Percentiles rank a stretch among this genome's conserved stretches.
Evolutionary conservation across 148 eudicot genomes (phyloP).

Genomic region (Pharnaceum exiguum): DNA sequence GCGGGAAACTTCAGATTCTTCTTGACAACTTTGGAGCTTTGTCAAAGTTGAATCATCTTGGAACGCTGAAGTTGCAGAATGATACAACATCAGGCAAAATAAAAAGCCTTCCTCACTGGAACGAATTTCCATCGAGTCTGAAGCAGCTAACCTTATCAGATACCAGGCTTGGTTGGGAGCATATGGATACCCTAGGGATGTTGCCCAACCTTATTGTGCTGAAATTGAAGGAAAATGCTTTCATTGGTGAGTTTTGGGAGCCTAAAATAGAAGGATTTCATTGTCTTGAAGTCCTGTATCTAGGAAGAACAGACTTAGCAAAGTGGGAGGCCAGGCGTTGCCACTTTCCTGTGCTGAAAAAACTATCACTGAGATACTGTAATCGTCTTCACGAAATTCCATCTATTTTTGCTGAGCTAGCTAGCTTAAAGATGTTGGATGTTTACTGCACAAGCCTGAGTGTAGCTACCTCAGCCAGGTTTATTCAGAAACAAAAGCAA

Average conservation of each 20-base stretch:
- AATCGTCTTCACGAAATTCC: neutral
- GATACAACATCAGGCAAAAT: neutral
- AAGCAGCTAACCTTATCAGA: conserved; percentile 3
- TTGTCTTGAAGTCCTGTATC: conserved; percentile 9
- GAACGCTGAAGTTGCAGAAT: conserved; percentile 6
- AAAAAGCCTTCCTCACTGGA: neutral
- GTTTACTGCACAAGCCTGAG: neutral
- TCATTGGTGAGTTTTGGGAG: conserved; percentile 14
- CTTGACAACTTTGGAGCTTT: neutral
- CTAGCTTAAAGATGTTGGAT: neutral
- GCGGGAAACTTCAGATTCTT: neutral
- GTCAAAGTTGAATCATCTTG: neutral
- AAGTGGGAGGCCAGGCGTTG: conserved; percentile 7
- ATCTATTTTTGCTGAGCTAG: neutral
- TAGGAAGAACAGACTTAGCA: conserved; percentile 11
- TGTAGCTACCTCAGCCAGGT: conserved; percentile 12
- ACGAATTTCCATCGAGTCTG: conserved; percentile 1
- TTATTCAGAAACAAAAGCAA: conserved; percentile 7
- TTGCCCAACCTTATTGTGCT: conserved; percentile 15
- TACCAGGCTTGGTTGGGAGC: conserved; percentile 7
- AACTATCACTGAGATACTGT: conserved; percentile 6
- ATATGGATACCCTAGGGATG: conserved; percentile 10
- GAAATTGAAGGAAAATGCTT: conserved; percentile 9
- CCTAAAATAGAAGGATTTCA: conserved; percentile 9
- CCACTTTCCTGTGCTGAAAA: conserved; percentile 10